phyloP scores from a whole-genome alignment of 257 asterid species.

The Lycium ferocissimum region DNA sequence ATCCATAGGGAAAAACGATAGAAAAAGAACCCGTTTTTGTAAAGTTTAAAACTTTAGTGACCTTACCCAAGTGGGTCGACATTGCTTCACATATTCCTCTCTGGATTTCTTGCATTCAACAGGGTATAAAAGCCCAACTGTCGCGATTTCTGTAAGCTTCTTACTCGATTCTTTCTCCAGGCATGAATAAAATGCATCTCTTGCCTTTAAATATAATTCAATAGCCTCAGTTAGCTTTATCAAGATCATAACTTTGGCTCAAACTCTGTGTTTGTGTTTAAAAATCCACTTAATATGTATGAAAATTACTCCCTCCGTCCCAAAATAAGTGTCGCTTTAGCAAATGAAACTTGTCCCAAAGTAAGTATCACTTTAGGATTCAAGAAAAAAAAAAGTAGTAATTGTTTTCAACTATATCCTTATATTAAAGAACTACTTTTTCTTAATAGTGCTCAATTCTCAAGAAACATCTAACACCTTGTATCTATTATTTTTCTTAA shows the following conservation, averaged over 20 bases:
- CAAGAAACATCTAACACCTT: no score
- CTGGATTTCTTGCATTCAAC: conserved; percentile 79
- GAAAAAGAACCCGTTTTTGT: not conserved
- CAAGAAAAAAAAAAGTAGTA: no score
- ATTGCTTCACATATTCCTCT: conserved; percentile 69
- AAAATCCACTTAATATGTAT: no score
- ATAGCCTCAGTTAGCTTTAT: not conserved
- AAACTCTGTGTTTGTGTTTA: no score
- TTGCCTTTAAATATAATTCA: conserved; percentile 57
- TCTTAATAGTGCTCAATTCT: no score
- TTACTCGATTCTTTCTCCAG: conserved; percentile 71
- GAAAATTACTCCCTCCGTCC: no score
- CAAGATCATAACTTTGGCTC: not conserved
- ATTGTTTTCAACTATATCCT: no score
- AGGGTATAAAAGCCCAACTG: conserved; percentile 90
- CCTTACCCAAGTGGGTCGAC: conserved; percentile 92
- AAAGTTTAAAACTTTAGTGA: not conserved
- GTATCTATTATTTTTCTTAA: no score
- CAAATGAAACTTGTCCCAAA: no score
- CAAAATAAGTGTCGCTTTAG: no score
- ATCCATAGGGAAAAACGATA: not conserved
- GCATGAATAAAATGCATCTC: conserved; percentile 88
- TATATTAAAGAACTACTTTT: no score
- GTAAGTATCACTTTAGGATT: no score
- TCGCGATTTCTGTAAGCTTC: conserved; percentile 84